Evolutionary conservation across 345 rosid genomes (phyloP), one percentile per base, ranked within the genome.

Genomic region (Rubroshorea leprosula): DNA sequence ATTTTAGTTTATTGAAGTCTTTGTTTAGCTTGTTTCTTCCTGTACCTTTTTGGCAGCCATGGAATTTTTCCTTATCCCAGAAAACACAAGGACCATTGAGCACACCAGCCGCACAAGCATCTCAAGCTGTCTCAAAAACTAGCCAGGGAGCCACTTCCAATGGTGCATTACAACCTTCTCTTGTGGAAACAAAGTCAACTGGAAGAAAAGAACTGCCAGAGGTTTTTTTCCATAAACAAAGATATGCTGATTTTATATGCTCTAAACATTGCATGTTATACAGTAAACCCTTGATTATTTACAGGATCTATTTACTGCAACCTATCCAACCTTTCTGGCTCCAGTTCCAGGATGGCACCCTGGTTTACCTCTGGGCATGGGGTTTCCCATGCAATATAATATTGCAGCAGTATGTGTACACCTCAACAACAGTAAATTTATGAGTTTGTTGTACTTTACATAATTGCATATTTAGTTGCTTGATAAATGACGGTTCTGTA

Each of bases 151-250:
- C 50, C 7, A 56, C 69, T 62, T 66, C 76, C 44, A 54, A 55
- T 18, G 71, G 73, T 59, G 61, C 56, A 17, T 51, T 74, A 57
- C 85, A 73, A 39, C 70, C 72, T 61, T 49, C 77, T n/a, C n/a
- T n/a, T 17, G 54, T 23, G 23, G 94, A 87, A 54, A 72, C 62
- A 25, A 79, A 78, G 72, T 63, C 77, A 60, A 61, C 60, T 25
- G 85, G 83, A 70, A 89, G 95, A 77, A 70, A 59, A 66, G 95
- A 78, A 78, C 70, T 90, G 71, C 90, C 99, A 53, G 80, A 47
- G 87, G 97, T 93, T 84, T 21, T 66, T 49, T 45, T 48, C 20
- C 47, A 31, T 58, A 31, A 58, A n/a, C 12, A 27, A n/a, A 49
- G 48, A 17, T 14, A 9, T 23, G 25, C 38, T 22, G 18, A 20